These are phyloP conservation scores for Panaeolus papilionaceus DNA, from an alignment of 768 basidiomycete genomes.

Conservation along the genomic window DNA sequence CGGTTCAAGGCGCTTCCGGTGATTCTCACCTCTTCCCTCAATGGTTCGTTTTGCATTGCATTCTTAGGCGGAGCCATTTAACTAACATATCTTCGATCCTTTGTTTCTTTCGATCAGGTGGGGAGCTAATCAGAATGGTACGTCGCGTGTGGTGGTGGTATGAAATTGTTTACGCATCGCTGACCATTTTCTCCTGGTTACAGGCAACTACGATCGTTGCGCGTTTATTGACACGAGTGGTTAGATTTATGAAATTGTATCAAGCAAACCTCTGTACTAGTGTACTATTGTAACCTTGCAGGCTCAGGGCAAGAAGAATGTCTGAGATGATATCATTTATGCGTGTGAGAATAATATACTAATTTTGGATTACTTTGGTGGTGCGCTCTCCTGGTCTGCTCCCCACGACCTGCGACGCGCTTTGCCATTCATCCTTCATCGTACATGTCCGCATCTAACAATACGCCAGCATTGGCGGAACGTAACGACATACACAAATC, in stretches of 20 bases:
- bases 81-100: not conserved
- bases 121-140: constrained; percentile 60
- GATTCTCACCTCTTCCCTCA: constrained; percentile 54
- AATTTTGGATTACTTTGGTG: constrained; percentile 10
- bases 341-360: not conserved
- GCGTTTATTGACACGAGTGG: constrained; percentile 30
- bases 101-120: constrained; percentile 37
- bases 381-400: constrained; percentile 12
- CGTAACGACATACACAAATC: constrained; percentile 80
- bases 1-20: constrained; percentile 59
- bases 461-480: constrained; percentile 50
- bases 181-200: not conserved
- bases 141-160: constrained; percentile 28
- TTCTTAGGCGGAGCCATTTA: constrained; percentile 16
- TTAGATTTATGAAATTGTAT: not conserved
- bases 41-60: constrained; percentile 38
- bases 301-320: not conserved
- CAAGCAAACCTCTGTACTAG: not conserved
- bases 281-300: no score
- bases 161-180: not conserved
- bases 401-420: not conserved
- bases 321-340: constrained; percentile 9
- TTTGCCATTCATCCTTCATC: constrained; percentile 5
- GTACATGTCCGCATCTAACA: constrained; percentile 19
- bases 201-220: constrained; percentile 46